Evolutionary conservation across 805 yeast genomes (phyloP), one percentile per base, ranked within the genome.

Genomic region (Candida germanica): DNA sequence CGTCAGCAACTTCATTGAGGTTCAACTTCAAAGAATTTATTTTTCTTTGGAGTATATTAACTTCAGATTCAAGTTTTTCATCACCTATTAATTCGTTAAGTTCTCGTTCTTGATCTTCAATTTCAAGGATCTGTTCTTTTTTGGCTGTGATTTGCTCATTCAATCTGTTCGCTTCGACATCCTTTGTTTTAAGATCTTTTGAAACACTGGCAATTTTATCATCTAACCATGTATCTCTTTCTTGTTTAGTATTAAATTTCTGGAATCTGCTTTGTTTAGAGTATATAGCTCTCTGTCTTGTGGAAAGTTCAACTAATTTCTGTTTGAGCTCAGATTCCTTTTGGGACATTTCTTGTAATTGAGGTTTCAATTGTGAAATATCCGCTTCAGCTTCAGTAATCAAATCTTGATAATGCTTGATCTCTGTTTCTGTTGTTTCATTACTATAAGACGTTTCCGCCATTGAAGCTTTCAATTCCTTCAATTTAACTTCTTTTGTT

Each of bases 251-350:
- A 1, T 55, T 43, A 48, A 87, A 88, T 43, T 77, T 73, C 17
- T 78, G 69, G 39, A 73, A 74, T 33, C 88, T 76, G 27, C 84
- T 86, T 48, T 80, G 84, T 50, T 87, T 89, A 6, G 83, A 67
- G 33, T 83, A 74, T 4, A 89, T 55, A 10, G 68, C 59, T 44
- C 83, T 66, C 54, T 83, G 88, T 19, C 60, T 69, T 6, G 77
- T 61, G 35, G 67, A 71, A 15, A 71, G 47, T n/a, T 63, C 58
- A 3, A 59, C 37, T 6, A 80, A 54, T 31, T 66, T 48, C 3
- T 53, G 47, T 36, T 73, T 72, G 21, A 71, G 42, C 3, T 46
- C 45, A 0, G 48, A 23, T 51, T 83, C 87, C 28, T 59, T 49
- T 1, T 47, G 43, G 29, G 57, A 64, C 9, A 75, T 53, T 1